Conservation (phyloP, 2,329 filamentous ascomycete species). For the Xylaria multiplex region DNA sequence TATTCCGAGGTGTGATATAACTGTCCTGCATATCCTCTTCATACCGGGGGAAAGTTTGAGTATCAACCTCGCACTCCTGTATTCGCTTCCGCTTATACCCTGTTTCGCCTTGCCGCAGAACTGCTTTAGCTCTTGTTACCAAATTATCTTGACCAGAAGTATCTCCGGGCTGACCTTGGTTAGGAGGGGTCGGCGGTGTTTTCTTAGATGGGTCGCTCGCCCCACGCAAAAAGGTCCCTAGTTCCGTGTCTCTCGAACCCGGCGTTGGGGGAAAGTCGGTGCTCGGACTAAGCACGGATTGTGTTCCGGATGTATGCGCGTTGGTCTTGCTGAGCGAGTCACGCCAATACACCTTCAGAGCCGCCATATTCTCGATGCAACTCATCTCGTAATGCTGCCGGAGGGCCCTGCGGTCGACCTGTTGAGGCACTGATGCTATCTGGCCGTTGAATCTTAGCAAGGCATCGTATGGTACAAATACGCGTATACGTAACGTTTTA, state of each 20-base stretch:
- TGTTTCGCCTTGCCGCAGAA: background rate
- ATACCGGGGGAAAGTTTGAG: background rate
- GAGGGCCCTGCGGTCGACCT: slow-evolving; percentile 1
- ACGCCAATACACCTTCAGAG: background rate
- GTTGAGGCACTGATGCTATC: background rate
- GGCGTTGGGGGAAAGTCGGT: slow-evolving; percentile 1
- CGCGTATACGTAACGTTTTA: slow-evolving; percentile 3
- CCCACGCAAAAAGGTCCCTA: slow-evolving; percentile 8
- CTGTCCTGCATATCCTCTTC: slow-evolving; percentile 1
- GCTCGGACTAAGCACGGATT: slow-evolving; percentile 1
- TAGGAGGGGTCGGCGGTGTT: slow-evolving; percentile 3
- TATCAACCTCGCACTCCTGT: slow-evolving; percentile 11
- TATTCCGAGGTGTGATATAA: slow-evolving; percentile 22
- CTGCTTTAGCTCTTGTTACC: slow-evolving; percentile 2
- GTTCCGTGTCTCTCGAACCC: slow-evolving; percentile 9
- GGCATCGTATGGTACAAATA: slow-evolving; percentile 20
- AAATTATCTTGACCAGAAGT: background rate
- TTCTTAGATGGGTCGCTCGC: slow-evolving; percentile 18
- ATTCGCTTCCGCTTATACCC: slow-evolving; percentile 5
- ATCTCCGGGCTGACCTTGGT: slow-evolving; percentile 13
- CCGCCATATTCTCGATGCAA: slow-evolving; percentile 26
- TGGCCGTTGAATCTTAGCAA: slow-evolving; percentile 10
- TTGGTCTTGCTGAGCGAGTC: no score
- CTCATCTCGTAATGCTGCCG: slow-evolving; percentile 25
- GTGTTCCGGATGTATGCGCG: no score